These are phyloP conservation scores for Termitomyces bulborhizus DNA, from an alignment of 768 basidiomycete genomes.

Conservation along the genomic window DNA sequence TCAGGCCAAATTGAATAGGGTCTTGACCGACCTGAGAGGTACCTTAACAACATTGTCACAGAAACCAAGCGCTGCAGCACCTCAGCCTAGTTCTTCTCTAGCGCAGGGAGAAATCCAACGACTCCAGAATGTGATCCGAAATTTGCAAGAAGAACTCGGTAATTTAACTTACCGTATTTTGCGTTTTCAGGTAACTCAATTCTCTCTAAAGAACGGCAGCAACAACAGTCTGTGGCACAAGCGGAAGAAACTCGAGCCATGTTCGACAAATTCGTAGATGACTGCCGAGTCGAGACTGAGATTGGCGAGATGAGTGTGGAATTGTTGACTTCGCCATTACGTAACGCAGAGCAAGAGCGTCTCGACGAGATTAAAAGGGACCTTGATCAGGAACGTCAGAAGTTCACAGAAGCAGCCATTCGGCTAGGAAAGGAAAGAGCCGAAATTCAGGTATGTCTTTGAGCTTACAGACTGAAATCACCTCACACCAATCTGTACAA, in stretches of 20 bases:
- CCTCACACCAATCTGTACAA: conserved; percentile 16
- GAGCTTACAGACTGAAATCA: background rate
- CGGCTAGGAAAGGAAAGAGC: conserved; percentile 61
- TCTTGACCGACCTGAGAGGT: conserved; percentile 37
- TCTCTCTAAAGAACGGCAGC: conserved; percentile 9
- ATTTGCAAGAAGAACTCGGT: conserved; percentile 58
- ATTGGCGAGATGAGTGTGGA: conserved; percentile 44
- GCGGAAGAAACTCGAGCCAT: background rate
- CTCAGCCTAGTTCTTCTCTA: conserved; percentile 14
- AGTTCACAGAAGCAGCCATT: conserved; percentile 59
- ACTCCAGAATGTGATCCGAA: conserved; percentile 43
- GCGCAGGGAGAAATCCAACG: conserved; percentile 40
- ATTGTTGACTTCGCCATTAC: conserved; percentile 43
- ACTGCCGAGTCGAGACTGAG: conserved; percentile 30
- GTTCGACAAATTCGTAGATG: conserved; percentile 39
- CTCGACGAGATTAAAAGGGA: conserved; percentile 47
- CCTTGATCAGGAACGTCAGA: conserved; percentile 59
- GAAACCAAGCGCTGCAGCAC: conserved; percentile 14
- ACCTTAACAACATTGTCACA: conserved; percentile 24
- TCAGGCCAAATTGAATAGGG: conserved; percentile 37
- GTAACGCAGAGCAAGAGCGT: conserved; percentile 48
- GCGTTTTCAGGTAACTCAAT: background rate
- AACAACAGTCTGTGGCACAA: background rate
- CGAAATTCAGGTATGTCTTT: conserved; percentile 49
- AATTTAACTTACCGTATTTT: conserved; percentile 6